Conservation (phyloP, 805 yeast species). For the Wickerhamiella hasegawae region DNA sequence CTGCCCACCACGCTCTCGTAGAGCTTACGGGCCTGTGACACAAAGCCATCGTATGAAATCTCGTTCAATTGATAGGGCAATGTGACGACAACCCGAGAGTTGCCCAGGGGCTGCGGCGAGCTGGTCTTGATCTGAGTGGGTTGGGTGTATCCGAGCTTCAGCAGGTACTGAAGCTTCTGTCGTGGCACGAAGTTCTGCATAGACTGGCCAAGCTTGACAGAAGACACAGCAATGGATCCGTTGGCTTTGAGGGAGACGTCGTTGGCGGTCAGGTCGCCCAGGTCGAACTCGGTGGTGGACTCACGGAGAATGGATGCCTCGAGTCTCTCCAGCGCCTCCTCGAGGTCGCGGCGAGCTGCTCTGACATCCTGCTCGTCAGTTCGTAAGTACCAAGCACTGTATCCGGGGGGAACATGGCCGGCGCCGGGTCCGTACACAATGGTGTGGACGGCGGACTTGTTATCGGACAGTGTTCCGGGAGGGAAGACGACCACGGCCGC, state of each 20-base stretch:
- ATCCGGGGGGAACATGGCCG: constrained; percentile 76
- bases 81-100: constrained; percentile 20
- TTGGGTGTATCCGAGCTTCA: constrained; percentile 49
- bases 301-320: constrained; percentile 72
- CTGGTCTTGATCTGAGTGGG: constrained; percentile 15
- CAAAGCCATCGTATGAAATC: constrained; percentile 78
- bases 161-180: constrained; percentile 45
- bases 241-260: constrained; percentile 37
- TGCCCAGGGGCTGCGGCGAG: constrained; percentile 7
- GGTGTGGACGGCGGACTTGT: constrained; percentile 66
- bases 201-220: constrained; percentile 74
- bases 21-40: constrained; percentile 61
- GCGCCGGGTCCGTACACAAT: constrained; percentile 75
- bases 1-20: constrained; percentile 76
- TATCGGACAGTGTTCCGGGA: constrained; percentile 52
- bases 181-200: constrained; percentile 73
- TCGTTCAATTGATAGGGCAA: constrained; percentile 66
- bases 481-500: constrained; percentile 89
- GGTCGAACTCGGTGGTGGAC: constrained; percentile 40
- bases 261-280: constrained; percentile 38
- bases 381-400: constrained; percentile 79
- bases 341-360: constrained; percentile 55
- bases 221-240: constrained; percentile 58
- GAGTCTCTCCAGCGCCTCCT: constrained; percentile 63
- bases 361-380: constrained; percentile 49